Base-by-base conservation (phyloP, 352 stramenopile species). In the Phytophthora pluvialis region DNA sequence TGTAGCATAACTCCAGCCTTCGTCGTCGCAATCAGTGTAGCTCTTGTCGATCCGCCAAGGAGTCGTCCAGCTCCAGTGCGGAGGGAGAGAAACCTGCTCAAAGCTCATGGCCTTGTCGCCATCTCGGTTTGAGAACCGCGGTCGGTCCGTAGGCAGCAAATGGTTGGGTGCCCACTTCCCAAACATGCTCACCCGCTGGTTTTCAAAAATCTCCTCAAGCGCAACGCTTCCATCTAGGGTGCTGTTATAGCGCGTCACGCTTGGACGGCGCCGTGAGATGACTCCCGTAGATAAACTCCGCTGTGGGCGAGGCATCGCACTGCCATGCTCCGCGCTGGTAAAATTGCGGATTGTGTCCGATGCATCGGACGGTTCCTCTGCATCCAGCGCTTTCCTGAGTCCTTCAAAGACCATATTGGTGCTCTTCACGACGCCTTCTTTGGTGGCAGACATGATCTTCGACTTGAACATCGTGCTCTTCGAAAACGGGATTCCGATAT, bases 151-250 rank as follows among this genome's bases (percentile, higher is more conserved):
- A 26, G 85, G 87, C 18, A 93, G 72, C 54, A 95, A 61, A 43
- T 95, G 86, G 60, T 94, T 94, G 4, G 87, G 87, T 0, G 83
- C 87, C 87, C 87, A 95, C 46, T 95, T 95, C 31, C 85, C 85
- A 74, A 95, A 95, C 64, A 95, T 89, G 64, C 85, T 93, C 57
- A 95, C 77, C 13, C 87, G 87, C 65, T 95, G 87, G 64, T 95
- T 95, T 65, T 95, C 85, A 67, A 95, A 95, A 65, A 95, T 93
- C 70, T 95, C 86, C 63, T 95, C 86, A 16, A 95, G 70, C 8
- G 78, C 86, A 3, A 95, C 84, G 35, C 83, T 91, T 55, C 80
- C 81, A 63, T 92, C 80, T 9, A 90, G 50, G 3, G 80, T 89
- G 49, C 81, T 89, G 60, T 90, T 90, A 53, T 88, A 83, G 5